Evolutionary conservation across 306 rosid species (phyloP).

Genomic region (Corylus avellana): DNA sequence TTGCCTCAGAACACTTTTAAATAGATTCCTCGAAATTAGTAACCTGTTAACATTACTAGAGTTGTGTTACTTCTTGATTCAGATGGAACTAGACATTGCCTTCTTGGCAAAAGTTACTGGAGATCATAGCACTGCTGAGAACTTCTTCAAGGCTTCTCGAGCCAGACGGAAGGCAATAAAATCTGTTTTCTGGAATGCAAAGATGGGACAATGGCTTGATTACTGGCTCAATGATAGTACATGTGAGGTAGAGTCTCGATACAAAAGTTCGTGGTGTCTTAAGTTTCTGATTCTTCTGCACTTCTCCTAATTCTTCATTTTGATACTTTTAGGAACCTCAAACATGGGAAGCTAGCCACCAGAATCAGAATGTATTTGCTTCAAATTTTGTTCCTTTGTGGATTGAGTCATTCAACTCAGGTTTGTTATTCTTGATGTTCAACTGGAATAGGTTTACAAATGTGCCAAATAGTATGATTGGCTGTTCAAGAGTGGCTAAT

Average conservation of each 20-base stretch:
- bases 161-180: slow-evolving; percentile 61
- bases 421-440: slow-evolving; percentile 38
- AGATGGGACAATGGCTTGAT: slow-evolving; percentile 86
- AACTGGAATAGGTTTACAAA: background rate
- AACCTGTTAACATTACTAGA: slow-evolving; percentile 22
- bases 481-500: slow-evolving; percentile 7
- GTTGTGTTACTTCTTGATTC: slow-evolving; percentile 30
- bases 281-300: slow-evolving; percentile 10
- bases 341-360: slow-evolving; percentile 59
- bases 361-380: slow-evolving; percentile 67
- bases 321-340: slow-evolving; percentile 47
- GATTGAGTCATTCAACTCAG: slow-evolving; percentile 76
- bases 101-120: slow-evolving; percentile 69
- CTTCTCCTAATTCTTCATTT: slow-evolving; percentile 26
- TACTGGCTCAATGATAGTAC: slow-evolving; percentile 59
- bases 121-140: slow-evolving; percentile 43
- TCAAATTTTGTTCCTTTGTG: slow-evolving; percentile 91
- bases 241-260: slow-evolving; percentile 35
- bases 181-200: slow-evolving; percentile 71
- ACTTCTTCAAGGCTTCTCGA: slow-evolving; percentile 52
- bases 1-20: slow-evolving; percentile 25
- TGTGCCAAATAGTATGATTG: background rate
- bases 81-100: slow-evolving; percentile 87
- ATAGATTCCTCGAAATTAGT: slow-evolving; percentile 15
- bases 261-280: slow-evolving; percentile 10